These are phyloP conservation scores for Rhododendron vialii DNA, from an alignment of 148 eudicot species.

Conservation along the genomic window DNA sequence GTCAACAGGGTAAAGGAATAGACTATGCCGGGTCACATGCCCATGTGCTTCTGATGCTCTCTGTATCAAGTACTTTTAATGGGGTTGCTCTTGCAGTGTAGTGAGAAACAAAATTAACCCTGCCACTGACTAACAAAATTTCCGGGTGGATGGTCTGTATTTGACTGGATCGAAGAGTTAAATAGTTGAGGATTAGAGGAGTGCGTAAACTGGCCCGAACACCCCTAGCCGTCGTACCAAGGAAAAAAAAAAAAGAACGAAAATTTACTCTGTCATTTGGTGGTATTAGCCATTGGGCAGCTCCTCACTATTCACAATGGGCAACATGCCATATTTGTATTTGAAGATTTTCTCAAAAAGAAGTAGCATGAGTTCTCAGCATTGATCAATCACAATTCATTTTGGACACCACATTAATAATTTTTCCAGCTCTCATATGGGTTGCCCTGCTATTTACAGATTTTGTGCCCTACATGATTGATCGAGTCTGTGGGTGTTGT, in stretches of 20 bases:
- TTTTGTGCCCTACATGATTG: neutral
- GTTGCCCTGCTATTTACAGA: neutral
- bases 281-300: neutral
- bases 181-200: too few species aligned
- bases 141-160: too few species aligned
- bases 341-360: neutral
- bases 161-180: too few species aligned
- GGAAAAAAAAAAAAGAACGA: neutral
- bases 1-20: neutral
- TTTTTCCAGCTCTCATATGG: neutral
- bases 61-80: neutral
- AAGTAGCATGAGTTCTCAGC: neutral
- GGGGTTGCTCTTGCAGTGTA: neutral
- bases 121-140: neutral
- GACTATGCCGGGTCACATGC: neutral
- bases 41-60: neutral
- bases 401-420: neutral
- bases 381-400: neutral
- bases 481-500: neutral
- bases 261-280: neutral
- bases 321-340: neutral
- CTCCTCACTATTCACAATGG: neutral
- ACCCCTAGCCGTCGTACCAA: neutral
- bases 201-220: neutral
- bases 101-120: neutral